Evolutionary conservation across 2,329 filamentous ascomycete genomes (phyloP).

Genomic region (Phialophora macrospora): DNA sequence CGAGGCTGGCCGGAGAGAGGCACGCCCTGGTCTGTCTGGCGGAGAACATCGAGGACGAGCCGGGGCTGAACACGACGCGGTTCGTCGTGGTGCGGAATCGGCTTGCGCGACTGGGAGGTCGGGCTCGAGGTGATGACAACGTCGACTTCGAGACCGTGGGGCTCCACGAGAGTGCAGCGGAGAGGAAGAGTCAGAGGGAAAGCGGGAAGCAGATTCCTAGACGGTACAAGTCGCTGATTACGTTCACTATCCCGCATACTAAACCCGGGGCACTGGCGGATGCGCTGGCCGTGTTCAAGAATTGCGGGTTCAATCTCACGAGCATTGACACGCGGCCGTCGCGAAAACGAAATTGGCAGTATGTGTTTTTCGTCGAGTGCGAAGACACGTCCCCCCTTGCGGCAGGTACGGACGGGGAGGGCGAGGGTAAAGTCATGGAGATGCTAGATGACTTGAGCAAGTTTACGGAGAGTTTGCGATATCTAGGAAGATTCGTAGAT

Average conservation of each 20-base stretch:
- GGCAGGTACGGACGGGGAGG: conserved; percentile 39
- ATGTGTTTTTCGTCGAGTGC: conserved; percentile 94
- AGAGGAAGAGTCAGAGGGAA: background rate
- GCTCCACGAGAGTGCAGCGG: too few species aligned
- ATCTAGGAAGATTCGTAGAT: conserved; percentile 38
- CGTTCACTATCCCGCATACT: conserved; percentile 80
- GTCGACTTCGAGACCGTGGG: background rate
- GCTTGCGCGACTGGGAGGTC: background rate
- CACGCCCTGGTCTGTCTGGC: conserved; percentile 70
- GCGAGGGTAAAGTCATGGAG: conserved; percentile 38
- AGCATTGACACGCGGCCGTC: conserved; percentile 82
- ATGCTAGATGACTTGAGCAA: conserved; percentile 44
- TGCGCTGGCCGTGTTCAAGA: conserved; percentile 77
- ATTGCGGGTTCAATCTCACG: conserved; percentile 76
- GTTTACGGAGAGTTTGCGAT: conserved; percentile 48
- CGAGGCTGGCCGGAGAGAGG: conserved; percentile 70
- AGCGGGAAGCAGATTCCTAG: conserved; percentile 10
- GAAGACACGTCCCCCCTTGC: conserved; percentile 46
- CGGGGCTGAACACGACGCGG: conserved; percentile 53
- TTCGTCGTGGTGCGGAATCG: conserved; percentile 51
- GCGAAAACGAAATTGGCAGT: conserved; percentile 67
- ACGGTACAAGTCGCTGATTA: conserved; percentile 71
- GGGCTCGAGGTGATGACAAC: background rate
- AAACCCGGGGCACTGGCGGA: conserved; percentile 81
- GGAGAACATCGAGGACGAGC: conserved; percentile 54